Base-by-base conservation (phyloP, 2,329 filamentous ascomycete species). In the Podosphaera aphanis region DNA sequence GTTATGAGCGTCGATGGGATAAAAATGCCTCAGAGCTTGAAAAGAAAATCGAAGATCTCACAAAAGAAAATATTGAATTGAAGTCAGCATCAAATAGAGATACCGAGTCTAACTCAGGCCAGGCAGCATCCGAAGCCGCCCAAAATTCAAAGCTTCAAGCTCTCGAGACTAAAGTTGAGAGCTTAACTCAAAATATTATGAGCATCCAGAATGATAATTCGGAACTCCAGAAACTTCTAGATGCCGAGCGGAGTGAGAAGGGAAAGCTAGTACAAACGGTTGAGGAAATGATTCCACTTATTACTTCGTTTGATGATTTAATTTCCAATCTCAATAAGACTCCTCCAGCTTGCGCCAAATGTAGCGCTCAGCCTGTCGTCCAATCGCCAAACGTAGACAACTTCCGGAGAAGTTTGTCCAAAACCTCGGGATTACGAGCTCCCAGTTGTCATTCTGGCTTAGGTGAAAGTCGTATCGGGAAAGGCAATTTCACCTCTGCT, bases 1-100 rank as follows among this genome's bases (percentile, higher is more conserved):
- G 73, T 50, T 80, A 95, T 63, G 84, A 94, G 61, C 73, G 73
- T 41, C 77, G 88, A 46, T 90, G 84, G 73, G 84, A 93, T 62
- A 92, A 92, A 68, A 83, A 80, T 57, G 74, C 88, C 47, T 74
- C 73, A 46, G 82, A 88, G 55, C 72, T 93, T 2, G 82, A 93
- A 61, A 60, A 61, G 16, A 76, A 75, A 50, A 68, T 93, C 38
- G 75, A 76, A 40, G 73, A 79, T 38, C 69, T 88, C 10, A 64
- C 65, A 44, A 71, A 74, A 44, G 82, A 92, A 56, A 85, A 90
- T 53, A 79, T 88, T 50, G 74, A 75, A 49, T 66, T 93, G 21
- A 73, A 74, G 50, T 44, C 71, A 21, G 71, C 80, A 59, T 74
- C 72, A 35, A 75, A 70, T 48, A 64, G 63, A 46, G 62, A 61